Evolutionary conservation across 2,329 filamentous ascomycete genomes (phyloP).

Genomic region (Sclerotinia subarctica): DNA sequence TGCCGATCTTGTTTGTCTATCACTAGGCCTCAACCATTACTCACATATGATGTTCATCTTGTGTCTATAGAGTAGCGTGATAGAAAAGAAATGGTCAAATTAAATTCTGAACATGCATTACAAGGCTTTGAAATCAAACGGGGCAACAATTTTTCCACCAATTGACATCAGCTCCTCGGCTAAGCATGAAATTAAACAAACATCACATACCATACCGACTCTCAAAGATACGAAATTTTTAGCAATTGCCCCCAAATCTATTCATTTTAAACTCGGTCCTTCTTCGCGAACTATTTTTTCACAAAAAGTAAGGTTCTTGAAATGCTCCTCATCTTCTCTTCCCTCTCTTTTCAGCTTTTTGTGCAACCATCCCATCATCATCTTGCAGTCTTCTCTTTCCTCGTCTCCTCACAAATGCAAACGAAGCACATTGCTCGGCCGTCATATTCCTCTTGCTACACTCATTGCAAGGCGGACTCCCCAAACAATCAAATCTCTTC

Average conservation of each 20-base stretch:
- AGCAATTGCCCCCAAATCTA: conserved; percentile 1
- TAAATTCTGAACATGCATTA: not conserved
- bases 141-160: conserved; percentile 11
- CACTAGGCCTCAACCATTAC: not conserved
- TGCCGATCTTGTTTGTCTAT: not conserved
- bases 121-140: conserved; percentile 5
- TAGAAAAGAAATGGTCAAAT: not conserved
- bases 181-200: not conserved
- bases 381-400: conserved; percentile 11
- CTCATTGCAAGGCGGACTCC: conserved; percentile 17
- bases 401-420: not conserved
- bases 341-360: conserved; percentile 7
- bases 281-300: not conserved
- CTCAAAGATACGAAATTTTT: not conserved
- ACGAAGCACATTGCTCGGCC: conserved; percentile 7
- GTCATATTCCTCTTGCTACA: conserved; percentile 16
- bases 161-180: not conserved
- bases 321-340: not conserved
- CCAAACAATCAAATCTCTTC: conserved; percentile 18
- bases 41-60: not conserved
- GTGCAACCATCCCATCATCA: conserved; percentile 3
- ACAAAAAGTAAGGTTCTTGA: not conserved
- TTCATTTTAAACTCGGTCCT: not conserved
- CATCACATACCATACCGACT: not conserved
- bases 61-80: not conserved